Evolutionary conservation across 805 yeast genomes (phyloP).

Genomic region (Nakazawaea laoshanensis): DNA sequence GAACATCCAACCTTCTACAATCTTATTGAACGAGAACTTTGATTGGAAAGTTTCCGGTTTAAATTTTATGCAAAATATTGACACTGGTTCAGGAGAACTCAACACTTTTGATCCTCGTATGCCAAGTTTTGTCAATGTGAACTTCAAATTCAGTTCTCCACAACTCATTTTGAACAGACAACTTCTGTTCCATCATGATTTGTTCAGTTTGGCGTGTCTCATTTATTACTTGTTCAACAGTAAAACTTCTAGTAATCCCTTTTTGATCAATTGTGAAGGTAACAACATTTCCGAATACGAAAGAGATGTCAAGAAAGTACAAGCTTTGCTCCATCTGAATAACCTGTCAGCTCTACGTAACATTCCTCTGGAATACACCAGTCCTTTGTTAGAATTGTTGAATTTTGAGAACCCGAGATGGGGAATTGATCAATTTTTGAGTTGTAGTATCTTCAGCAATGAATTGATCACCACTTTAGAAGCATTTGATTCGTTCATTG

Average conservation of each 20-base stretch:
- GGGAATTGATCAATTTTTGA: constrained; percentile 64
- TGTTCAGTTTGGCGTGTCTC: constrained; percentile 77
- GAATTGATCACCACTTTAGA: constrained; percentile 74
- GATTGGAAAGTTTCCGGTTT: constrained; percentile 94
- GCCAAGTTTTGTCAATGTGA: constrained; percentile 63
- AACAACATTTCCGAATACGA: constrained; percentile 52
- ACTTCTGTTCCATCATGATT: constrained; percentile 63
- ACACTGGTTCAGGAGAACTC: constrained; percentile 47
- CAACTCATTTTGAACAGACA: constrained; percentile 64
- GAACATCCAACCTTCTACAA: constrained; percentile 69
- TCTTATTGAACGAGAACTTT: constrained; percentile 72
- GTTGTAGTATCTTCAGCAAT: constrained; percentile 71
- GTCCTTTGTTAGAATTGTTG: constrained; percentile 44
- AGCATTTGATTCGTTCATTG: constrained; percentile 75
- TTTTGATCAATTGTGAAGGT: constrained; percentile 31
- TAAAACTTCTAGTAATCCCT: constrained; percentile 28
- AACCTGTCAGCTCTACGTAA: constrained; percentile 42
- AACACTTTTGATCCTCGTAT: constrained; percentile 70
- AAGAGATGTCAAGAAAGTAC: constrained; percentile 35
- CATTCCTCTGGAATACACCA: constrained; percentile 49
- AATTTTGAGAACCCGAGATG: constrained; percentile 45
- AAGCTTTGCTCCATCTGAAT: constrained; percentile 24
- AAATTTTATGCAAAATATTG: constrained; percentile 37
- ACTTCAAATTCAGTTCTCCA: constrained; percentile 76
- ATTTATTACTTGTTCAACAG: constrained; percentile 60